Base-by-base conservation (phyloP, 2,329 filamentous ascomycete species). In the Simplicillium aogashimaense region DNA sequence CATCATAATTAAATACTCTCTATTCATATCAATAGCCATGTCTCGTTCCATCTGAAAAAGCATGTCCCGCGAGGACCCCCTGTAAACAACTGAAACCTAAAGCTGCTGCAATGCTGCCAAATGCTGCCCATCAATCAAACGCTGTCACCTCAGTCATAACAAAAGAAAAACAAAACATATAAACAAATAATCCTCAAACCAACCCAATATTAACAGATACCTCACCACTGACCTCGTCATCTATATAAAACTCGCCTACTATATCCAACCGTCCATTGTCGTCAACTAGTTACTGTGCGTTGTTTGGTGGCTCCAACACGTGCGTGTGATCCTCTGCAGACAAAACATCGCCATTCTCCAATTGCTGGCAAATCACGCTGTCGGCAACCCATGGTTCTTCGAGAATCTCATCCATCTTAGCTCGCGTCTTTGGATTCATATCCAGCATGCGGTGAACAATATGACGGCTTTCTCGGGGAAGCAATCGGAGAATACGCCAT, bases 391-490 rank as follows among this genome's bases (percentile, higher is more conserved):
- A 98, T 13, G 83, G 80, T 56, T 98, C 90, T 16, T 81, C 75
- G 38, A 95, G 64, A 14, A 98, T 85, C 53, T 98, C 88, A 17
- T 82, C 72, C 68, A 98, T 83, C 3, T 76, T 86, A 3, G 88
- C 90, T 42, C 92, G 78, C 48, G 83, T 82, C 55, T 78, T 83
- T 0, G 89, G 87, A 52, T 95, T 79, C 38, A 95, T 72, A 53
- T 92, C 87, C 29, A 98, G 74, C 92, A 98, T 98, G 42, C 85
- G 76, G 35, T 86, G 82, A 41, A 98, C 83, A 46, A 98, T 88
- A 56, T 90, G 82, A 38, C 92, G 74, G 48, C 83, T 94, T 62
- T 97, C 92, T 44, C 90, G 74, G 1, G 92, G 92, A 9, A 98
- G 69, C 29, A 97, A 69, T 33, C 92, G 78, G 25, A 98, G 67